Conservation (phyloP, 179 eudicot genomes). For the Beta macrorhiza region DNA sequence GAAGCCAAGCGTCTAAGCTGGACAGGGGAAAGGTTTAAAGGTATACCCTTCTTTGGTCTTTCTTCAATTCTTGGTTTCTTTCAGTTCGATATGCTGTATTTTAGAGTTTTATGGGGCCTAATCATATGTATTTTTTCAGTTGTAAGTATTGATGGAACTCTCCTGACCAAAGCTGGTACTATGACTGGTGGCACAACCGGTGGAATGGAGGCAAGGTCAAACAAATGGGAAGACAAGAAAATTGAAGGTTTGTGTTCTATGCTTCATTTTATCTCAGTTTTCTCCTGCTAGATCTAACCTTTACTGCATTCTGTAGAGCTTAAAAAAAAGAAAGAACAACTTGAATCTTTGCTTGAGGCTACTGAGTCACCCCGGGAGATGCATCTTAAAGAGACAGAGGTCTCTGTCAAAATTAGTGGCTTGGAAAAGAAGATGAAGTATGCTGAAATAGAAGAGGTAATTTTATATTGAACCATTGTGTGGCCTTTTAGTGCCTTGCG, state of each 20-base stretch:
- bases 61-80: neutral
- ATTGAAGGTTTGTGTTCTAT: constrained; percentile 64
- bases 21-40: constrained; percentile 92
- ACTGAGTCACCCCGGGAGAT: constrained; percentile 93
- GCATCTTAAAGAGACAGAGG: constrained; percentile 91
- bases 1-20: constrained; percentile 96
- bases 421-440: constrained; percentile 96
- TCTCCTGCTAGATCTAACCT: constrained; percentile 19
- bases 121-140: constrained; percentile 38
- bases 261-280: constrained; percentile 16
- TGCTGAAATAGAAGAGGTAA: constrained; percentile 92
- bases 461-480: neutral
- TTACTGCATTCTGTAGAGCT: constrained; percentile 46
- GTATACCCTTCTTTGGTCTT: constrained; percentile 33
- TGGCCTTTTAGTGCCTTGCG: neutral
- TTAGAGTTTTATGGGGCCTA: constrained; percentile 17
- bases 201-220: constrained; percentile 98
- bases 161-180: constrained; percentile 92
- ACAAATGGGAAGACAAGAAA: constrained; percentile 96
- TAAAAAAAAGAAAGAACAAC: constrained; percentile 72
- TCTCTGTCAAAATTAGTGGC: constrained; percentile 90
- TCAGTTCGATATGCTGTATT: neutral
- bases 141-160: constrained; percentile 90
- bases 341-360: constrained; percentile 74
- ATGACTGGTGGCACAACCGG: constrained; percentile 99